Conservation (phyloP, 2,329 filamentous ascomycete genomes). For the Myriosclerotinia scirpicola region DNA sequence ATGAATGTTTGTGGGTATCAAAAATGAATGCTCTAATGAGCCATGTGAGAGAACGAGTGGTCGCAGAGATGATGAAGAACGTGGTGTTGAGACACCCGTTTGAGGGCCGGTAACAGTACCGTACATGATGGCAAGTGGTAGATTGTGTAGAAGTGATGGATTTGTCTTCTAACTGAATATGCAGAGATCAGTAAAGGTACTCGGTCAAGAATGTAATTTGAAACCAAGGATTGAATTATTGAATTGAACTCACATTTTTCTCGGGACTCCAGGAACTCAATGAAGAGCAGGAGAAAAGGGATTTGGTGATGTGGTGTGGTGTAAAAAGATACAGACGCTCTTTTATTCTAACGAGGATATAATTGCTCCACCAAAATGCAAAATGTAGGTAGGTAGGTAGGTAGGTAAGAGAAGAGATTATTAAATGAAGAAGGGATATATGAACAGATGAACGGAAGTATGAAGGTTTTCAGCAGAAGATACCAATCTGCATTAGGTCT, state of each 20-base stretch:
- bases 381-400: conserved; percentile 21
- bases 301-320: conserved; percentile 8
- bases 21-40: conserved; percentile 92
- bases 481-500: conserved; percentile 2
- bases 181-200: background rate
- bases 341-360: conserved; percentile 18
- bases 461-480: background rate
- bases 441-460: background rate
- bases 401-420: conserved; percentile 4
- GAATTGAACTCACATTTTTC: conserved; percentile 29
- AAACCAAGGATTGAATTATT: background rate
- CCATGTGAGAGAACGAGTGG: conserved; percentile 90
- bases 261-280: conserved; percentile 40
- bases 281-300: conserved; percentile 41
- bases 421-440: background rate
- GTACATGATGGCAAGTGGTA: conserved; percentile 66
- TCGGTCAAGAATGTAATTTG: too few species aligned
- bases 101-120: conserved; percentile 79
- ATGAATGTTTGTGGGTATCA: conserved; percentile 92
- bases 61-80: conserved; percentile 88
- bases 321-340: conserved; percentile 21
- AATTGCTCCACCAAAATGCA: conserved; percentile 23
- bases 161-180: conserved; percentile 24
- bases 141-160: conserved; percentile 15
- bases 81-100: conserved; percentile 95